Percentiles rank a stretch among this genome's conserved stretches.
Conservation (phyloP, 495 filamentous ascomycete species). For the Penicillium subrubescens region DNA sequence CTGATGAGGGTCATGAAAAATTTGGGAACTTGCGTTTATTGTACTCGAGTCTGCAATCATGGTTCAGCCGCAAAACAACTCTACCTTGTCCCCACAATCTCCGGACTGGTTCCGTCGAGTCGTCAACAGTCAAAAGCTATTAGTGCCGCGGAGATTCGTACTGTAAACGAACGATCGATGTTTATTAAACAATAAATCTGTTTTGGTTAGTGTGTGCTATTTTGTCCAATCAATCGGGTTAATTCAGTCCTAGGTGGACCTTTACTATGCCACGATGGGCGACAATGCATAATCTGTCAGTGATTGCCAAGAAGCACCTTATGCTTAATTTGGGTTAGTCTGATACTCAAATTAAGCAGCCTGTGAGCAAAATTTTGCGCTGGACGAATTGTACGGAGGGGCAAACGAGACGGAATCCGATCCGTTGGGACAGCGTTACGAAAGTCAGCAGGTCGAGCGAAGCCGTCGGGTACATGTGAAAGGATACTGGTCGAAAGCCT, state of each 20-base stretch:
- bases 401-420: background rate
- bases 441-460: background rate
- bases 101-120: too few relatives aligned
- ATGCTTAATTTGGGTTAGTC: background rate
- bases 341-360: background rate
- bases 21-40: too few relatives aligned
- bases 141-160: too few relatives aligned
- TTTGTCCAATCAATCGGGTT: background rate
- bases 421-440: background rate
- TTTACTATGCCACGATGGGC: background rate
- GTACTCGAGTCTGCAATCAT: too few relatives aligned
- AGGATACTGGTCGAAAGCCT: background rate
- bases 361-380: background rate
- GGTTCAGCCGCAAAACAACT: too few relatives aligned
- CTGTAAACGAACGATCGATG: too few relatives aligned
- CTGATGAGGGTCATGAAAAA: too few relatives aligned
- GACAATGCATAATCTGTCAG: background rate
- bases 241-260: background rate
- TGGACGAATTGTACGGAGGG: background rate
- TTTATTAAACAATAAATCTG: too few relatives aligned
- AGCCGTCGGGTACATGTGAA: background rate
- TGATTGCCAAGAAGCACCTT: background rate
- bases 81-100: too few relatives aligned
- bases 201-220: background rate
- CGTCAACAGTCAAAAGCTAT: too few relatives aligned